phyloP scores from a whole-genome alignment of 805 yeast genomes.

The Ogataea methanolica region DNA sequence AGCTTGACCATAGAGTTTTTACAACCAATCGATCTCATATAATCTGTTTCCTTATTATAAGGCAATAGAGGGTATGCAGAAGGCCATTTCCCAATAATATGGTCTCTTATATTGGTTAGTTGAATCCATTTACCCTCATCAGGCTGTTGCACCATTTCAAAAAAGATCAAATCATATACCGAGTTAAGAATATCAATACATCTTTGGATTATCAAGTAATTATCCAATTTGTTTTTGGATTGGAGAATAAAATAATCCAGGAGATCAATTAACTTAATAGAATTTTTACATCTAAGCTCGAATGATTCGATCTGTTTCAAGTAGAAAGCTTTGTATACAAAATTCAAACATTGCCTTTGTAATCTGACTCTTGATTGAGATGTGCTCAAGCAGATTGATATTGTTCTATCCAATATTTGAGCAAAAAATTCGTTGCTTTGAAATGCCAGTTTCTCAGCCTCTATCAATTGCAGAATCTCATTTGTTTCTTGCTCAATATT shows the following conservation, averaged over 20 bases:
- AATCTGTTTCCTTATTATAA: conserved; percentile 46
- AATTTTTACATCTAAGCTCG: conserved; percentile 15
- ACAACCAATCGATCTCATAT: conserved; percentile 48
- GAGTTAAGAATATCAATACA: conserved; percentile 35
- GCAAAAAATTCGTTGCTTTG: conserved; percentile 16
- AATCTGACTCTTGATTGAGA: conserved; percentile 10
- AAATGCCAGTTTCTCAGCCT: conserved; percentile 20
- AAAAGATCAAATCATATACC: conserved; percentile 41
- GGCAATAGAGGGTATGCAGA: conserved; percentile 49
- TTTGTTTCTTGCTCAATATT: conserved; percentile 1
- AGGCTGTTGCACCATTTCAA: conserved; percentile 42
- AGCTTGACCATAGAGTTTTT: conserved; percentile 72
- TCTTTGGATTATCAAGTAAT: conserved; percentile 18
- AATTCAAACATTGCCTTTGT: conserved; percentile 21
- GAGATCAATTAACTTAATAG: conserved; percentile 19
- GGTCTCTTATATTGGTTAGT: conserved; percentile 50
- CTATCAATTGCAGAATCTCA: conserved; percentile 15
- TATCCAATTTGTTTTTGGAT: conserved; percentile 16
- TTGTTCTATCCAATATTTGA: conserved; percentile 19
- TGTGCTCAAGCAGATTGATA: conserved; percentile 17
- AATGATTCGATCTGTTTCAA: conserved; percentile 17
- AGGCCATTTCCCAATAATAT: conserved; percentile 59
- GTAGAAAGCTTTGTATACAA: conserved; percentile 23
- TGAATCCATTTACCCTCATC: conserved; percentile 51
- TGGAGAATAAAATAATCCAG: conserved; percentile 19